A percentile compares a stretch with the other conserved stretches of the same genome.
Conservation (phyloP, 768 basidiomycete genomes). For the Podaxis mareebaensis region DNA sequence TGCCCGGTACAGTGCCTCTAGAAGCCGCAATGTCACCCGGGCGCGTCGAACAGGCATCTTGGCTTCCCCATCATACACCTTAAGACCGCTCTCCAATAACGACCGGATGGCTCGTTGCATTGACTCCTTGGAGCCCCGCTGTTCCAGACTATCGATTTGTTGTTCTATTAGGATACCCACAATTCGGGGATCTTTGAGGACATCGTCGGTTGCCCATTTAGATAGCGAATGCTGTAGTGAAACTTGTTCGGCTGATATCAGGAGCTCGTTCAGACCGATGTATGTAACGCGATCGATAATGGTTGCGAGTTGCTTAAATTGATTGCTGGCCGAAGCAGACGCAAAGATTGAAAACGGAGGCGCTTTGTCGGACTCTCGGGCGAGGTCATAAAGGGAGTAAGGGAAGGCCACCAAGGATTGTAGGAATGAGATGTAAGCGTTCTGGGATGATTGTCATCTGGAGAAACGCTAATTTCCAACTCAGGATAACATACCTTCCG, state of each 20-base stretch:
- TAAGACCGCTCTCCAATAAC: constrained; percentile 50
- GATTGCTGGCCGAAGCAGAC: constrained; percentile 27
- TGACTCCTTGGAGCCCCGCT: constrained; percentile 58
- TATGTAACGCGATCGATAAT: constrained; percentile 70
- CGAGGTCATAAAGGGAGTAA: constrained; percentile 42
- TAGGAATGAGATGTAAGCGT: constrained; percentile 58
- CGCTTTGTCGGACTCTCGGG: constrained; percentile 29
- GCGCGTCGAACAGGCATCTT: constrained; percentile 58
- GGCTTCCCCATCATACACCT: constrained; percentile 44
- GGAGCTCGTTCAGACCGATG: constrained; percentile 65
- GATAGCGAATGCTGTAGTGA: constrained; percentile 37
- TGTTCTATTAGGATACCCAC: constrained; percentile 60
- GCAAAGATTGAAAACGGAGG: constrained; percentile 38
- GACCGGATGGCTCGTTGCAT: constrained; percentile 38
- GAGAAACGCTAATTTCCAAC: background rate
- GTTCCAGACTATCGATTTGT: constrained; percentile 58
- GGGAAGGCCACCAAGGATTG: constrained; percentile 57
- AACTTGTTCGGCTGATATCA: constrained; percentile 49
- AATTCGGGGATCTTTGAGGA: constrained; percentile 24
- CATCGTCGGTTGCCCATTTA: constrained; percentile 9
- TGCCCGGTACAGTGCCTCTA: constrained; percentile 53
- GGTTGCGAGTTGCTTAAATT: constrained; percentile 54
- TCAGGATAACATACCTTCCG: constrained; percentile 52
- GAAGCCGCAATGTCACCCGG: constrained; percentile 51
- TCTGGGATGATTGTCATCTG: constrained; percentile 29